Base-by-base conservation (phyloP, 495 filamentous ascomycete genomes). In the Clohesyomyces aquaticus region DNA sequence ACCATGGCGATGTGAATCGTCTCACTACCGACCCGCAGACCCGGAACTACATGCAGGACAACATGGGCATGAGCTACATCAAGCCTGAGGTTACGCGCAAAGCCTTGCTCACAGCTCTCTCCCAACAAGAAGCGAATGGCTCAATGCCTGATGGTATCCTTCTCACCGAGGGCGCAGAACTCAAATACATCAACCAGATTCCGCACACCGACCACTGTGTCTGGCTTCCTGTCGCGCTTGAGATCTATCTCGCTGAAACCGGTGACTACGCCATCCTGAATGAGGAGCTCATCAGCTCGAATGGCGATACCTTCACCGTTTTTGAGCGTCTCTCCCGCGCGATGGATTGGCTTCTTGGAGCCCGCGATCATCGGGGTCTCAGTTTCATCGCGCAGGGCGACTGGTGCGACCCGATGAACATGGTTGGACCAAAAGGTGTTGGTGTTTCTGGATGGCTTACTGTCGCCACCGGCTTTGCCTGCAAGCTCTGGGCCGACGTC, bases 381-480 rank as follows among this genome's bases (percentile, higher is more conserved):
- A 82, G 80, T 72, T 84, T 77, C 73, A 83, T 84, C 57, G 79
- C 79, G 1, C 81, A 84, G 61, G 82, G 82, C 43, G 82, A 84
- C 62, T 84, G 82, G 82, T 84, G 82, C 61, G 82, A 84, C 61
- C 82, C 82, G 46, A 80, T 84, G 77, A 84, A 84, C 70, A 84
- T 84, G 82, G 82, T 83, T 42, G 82, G 82, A 35, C 81, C 80
- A 67, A 82, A 81, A 67, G 81, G 81, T 47, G 76, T 75, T 38
- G 82, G 82, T 21, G 82, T 84, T 25, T 84, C 82, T 0, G 82
- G 81, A 28, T 84, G 82, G 82, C 76, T 83, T 59, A 84, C 82
- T 0, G 72, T 84, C 2, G 82, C 81, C 21, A 82, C 81, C 0
- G 82, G 72, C 9, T 81, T 78, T 61, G 78, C 82, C 0, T 54